A percentile compares a stretch with the other conserved stretches of the same genome.
phyloP scores from a whole-genome alignment of 2,329 filamentous ascomycete species.

The Ramularia collo-cygni region DNA sequence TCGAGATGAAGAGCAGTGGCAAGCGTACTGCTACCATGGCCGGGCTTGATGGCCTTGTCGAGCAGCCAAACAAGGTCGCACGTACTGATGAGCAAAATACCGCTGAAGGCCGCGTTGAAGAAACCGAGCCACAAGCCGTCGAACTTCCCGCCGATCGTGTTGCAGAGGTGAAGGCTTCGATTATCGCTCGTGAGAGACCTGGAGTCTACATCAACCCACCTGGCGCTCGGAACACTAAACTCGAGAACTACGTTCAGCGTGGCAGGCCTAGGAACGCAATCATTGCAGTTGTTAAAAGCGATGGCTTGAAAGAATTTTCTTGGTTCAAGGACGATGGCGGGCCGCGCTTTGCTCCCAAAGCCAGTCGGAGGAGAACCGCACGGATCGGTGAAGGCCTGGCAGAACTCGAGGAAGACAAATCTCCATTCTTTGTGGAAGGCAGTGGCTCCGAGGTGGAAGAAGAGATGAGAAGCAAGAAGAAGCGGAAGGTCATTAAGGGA shows the following conservation, averaged over 20 bases:
- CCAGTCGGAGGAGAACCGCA: slow-evolving; percentile 9
- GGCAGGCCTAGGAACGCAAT: slow-evolving; percentile 39
- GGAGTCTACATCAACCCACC: slow-evolving; percentile 42
- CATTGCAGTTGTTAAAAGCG: slow-evolving; percentile 38
- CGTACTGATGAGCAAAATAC: neutral
- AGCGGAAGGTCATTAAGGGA: neutral
- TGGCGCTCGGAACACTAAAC: slow-evolving; percentile 30
- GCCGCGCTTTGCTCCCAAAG: slow-evolving; percentile 9
- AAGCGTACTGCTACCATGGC: slow-evolving; percentile 5
- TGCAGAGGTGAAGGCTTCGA: slow-evolving; percentile 23
- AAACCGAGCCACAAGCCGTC: neutral
- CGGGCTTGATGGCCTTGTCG: neutral
- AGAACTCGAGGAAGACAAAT: slow-evolving; percentile 3
- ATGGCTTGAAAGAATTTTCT: slow-evolving; percentile 27
- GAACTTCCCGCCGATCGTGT: slow-evolving; percentile 17
- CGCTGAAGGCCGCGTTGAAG: neutral
- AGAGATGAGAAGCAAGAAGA: neutral
- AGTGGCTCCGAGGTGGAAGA: slow-evolving; percentile 7
- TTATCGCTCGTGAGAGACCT: slow-evolving; percentile 27
- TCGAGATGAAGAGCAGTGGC: slow-evolving; percentile 9
- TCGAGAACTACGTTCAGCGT: slow-evolving; percentile 20
- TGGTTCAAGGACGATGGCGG: slow-evolving; percentile 28
- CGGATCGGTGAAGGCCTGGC: slow-evolving; percentile 4
- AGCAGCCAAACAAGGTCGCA: slow-evolving; percentile 1
- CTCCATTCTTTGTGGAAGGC: neutral